phyloP scores from a whole-genome alignment of 1,284 basidiomycete species.

The Coriolopsis trogii region DNA sequence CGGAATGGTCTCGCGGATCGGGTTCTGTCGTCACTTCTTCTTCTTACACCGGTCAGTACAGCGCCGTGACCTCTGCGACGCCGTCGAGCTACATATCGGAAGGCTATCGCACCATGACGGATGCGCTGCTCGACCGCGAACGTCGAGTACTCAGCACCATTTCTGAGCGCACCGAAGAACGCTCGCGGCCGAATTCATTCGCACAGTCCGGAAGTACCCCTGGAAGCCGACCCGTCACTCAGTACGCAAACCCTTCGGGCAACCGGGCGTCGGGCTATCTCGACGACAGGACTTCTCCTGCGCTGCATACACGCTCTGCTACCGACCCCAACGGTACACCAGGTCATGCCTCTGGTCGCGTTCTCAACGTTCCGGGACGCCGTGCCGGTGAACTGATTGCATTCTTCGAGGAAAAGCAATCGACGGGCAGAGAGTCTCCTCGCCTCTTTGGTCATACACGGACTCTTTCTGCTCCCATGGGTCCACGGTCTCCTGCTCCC shows the following conservation, averaged over 20 bases:
- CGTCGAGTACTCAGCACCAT: conserved; percentile 40
- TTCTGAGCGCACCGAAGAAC: conserved; percentile 43
- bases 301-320: conserved; percentile 30
- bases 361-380: conserved; percentile 47
- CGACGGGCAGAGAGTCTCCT: conserved; percentile 33
- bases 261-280: conserved; percentile 28
- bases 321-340: conserved; percentile 32
- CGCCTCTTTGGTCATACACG: conserved; percentile 47
- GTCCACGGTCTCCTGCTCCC: conserved; percentile 54
- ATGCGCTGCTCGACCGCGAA: conserved; percentile 27
- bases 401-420: conserved; percentile 66
- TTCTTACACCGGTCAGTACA: conserved; percentile 26
- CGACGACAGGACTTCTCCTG: conserved; percentile 22
- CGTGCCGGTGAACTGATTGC: conserved; percentile 73
- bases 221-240: conserved; percentile 30
- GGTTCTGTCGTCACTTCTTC: conserved; percentile 28
- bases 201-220: conserved; percentile 27
- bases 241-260: conserved; percentile 23
- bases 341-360: conserved; percentile 27
- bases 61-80: conserved; percentile 17
- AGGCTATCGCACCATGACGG: conserved; percentile 23
- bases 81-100: conserved; percentile 22
- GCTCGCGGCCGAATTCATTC: conserved; percentile 38
- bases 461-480: conserved; percentile 55
- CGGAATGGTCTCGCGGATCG: conserved; percentile 52